These are phyloP conservation scores for Bimuria novae-zelandiae DNA, from an alignment of 2,329 filamentous ascomycete genomes.

Conservation along the genomic window DNA sequence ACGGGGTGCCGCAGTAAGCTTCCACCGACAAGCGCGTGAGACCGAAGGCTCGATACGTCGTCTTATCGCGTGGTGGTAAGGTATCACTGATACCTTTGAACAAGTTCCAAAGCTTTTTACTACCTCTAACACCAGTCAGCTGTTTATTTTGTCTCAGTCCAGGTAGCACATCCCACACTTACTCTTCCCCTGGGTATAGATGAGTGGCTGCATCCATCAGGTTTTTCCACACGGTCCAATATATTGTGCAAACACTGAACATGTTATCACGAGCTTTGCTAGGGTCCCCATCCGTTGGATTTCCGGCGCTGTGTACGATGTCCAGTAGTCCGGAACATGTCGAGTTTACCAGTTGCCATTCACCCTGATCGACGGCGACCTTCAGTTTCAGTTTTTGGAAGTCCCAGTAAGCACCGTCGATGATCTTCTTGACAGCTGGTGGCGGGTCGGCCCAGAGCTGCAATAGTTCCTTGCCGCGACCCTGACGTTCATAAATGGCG, in stretches of 20 bases:
- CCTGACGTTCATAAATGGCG: conserved; percentile 34
- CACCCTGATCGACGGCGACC: conserved; percentile 11
- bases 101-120: background rate
- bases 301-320: conserved; percentile 7
- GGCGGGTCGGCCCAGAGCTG: conserved; percentile 29
- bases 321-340: conserved; percentile 23
- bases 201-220: conserved; percentile 19
- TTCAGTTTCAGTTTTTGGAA: conserved; percentile 25
- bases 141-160: background rate
- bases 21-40: conserved; percentile 7
- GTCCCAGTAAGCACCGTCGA: conserved; percentile 30
- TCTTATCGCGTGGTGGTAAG: background rate
- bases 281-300: background rate
- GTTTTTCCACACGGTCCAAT: conserved; percentile 25
- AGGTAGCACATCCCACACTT: conserved; percentile 5
- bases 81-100: background rate
- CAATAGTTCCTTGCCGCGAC: conserved; percentile 28
- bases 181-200: conserved; percentile 17
- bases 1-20: background rate
- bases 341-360: conserved; percentile 25
- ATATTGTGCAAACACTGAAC: conserved; percentile 22
- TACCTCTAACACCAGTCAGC: conserved; percentile 4
- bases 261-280: conserved; percentile 6
- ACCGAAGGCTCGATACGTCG: conserved; percentile 5
- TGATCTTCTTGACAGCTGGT: conserved; percentile 18